phyloP scores from a whole-genome alignment of 2,329 filamentous ascomycete species.

The Nothopassalora personata region DNA sequence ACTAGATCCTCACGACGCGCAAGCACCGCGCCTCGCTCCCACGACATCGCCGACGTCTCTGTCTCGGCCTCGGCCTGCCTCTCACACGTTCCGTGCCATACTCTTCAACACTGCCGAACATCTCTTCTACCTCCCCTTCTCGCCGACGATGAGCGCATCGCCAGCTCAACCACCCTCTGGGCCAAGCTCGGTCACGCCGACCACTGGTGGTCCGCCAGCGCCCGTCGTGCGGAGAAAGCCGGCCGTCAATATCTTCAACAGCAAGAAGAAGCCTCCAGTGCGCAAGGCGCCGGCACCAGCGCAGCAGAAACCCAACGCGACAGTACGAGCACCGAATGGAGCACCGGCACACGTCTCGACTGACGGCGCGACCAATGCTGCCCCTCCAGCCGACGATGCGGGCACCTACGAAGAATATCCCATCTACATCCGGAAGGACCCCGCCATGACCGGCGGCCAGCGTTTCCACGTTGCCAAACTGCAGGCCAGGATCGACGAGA shows the following conservation, averaged over 20 bases:
- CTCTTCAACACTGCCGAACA: background rate
- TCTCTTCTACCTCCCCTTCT: background rate
- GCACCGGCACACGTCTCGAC: background rate
- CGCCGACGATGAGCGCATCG: slow-evolving; percentile 31
- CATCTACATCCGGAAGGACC: slow-evolving; percentile 76
- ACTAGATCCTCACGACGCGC: background rate
- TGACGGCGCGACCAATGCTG: background rate
- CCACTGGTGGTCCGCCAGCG: slow-evolving; percentile 34
- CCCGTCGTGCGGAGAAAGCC: slow-evolving; percentile 33
- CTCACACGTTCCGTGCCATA: background rate
- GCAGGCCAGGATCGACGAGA: slow-evolving; percentile 47
- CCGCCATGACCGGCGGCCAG: slow-evolving; percentile 64
- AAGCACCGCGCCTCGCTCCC: background rate
- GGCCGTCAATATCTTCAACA: slow-evolving; percentile 32
- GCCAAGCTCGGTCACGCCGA: slow-evolving; percentile 32
- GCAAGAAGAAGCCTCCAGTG: slow-evolving; percentile 34
- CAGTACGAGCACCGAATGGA: slow-evolving; percentile 9
- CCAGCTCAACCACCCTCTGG: slow-evolving; percentile 30
- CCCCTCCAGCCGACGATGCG: slow-evolving; percentile 16
- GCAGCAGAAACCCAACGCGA: slow-evolving; percentile 7
- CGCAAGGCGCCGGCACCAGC: slow-evolving; percentile 8
- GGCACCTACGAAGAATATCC: slow-evolving; percentile 51
- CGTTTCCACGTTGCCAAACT: slow-evolving; percentile 87
- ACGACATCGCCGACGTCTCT: background rate
- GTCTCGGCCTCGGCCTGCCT: background rate